Evolutionary conservation across 1,284 basidiomycete species (phyloP), one percentile per base, ranked within the genome.

Genomic region (Marasmius tenuissimus): DNA sequence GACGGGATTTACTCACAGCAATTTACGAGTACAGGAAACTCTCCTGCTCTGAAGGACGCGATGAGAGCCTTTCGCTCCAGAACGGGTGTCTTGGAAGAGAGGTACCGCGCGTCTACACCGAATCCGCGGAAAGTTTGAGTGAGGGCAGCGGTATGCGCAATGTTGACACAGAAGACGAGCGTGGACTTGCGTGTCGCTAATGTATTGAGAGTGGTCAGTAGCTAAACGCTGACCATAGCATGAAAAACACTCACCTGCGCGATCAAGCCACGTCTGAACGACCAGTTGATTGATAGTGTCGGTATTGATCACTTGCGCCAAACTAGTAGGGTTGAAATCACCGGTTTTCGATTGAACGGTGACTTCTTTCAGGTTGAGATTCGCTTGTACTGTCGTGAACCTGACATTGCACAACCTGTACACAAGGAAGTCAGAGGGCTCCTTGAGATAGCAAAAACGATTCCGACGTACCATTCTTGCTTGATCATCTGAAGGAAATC

Each of bases 401-500:
- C 87, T 87, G 42, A 95, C 88, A 42, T 89, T 85, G 60, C 92
- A 93, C 22, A 97, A 83, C 94, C 94, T 96, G 65, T 53, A 35
- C 47, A 50, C 38, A 59, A 27, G 59, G 48, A 53, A 58, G 58
- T 61, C 22, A 64, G 39, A 54, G 16, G 16, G 8, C 33, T 42
- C 4, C 54, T 35, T 52, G 22, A 39, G 59, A 50, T 33, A 33
- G 22, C 16, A 39, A 42, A 8, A 16, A n/a, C 12, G 27, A 38
- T 35, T 55, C 10, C 4, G 70, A 6, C 80, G 62, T 68, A 89
- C 96, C 96, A 98, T 72, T 93, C 85, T 57, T 95, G 94, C 64
- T 91, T 88, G 63, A 99, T 93, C 96, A 98, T 97, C 57, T 93
- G 87, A 22, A 94, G 74, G 68, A 97, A 94, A 67, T 96, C 93